A percentile compares a stretch with the other conserved stretches of the same genome.
phyloP scores from a whole-genome alignment of 2,329 filamentous ascomycete genomes.

The Penicillium corylophilum region DNA sequence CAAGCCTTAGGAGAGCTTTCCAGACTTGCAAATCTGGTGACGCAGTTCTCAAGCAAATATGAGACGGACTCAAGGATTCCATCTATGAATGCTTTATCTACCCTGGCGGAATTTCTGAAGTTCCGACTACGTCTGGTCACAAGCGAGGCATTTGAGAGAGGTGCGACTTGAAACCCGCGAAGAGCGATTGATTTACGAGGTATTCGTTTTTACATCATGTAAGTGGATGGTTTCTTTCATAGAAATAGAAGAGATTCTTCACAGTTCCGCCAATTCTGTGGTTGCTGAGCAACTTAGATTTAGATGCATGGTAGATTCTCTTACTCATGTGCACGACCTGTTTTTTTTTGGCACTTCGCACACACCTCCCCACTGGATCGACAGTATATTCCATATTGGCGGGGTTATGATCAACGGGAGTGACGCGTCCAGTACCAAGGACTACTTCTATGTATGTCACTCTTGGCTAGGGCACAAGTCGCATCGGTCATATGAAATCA shows the following conservation, averaged over 20 bases:
- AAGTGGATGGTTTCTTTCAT: no score
- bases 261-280: no score
- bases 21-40: conserved; percentile 8
- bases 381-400: conserved; percentile 38
- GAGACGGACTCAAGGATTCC: not conserved
- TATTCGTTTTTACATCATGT: not conserved
- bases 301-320: no score
- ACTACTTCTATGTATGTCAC: conserved; percentile 37
- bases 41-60: conserved; percentile 11
- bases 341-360: conserved; percentile 35
- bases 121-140: not conserved
- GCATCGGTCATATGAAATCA: no score
- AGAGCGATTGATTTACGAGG: conserved; percentile 4
- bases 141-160: not conserved
- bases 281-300: no score
- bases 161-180: no score
- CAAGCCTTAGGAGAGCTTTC: conserved; percentile 8
- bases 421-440: conserved; percentile 23
- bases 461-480: conserved; percentile 31
- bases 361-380: conserved; percentile 38
- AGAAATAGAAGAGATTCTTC: no score
- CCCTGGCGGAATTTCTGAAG: conserved; percentile 1
- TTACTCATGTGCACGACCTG: no score
- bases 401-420: conserved; percentile 37
- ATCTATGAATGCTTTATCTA: not conserved